A percentile compares a stretch with the other conserved stretches of the same genome.
These are phyloP conservation scores for Nephelium lappaceum DNA, from an alignment of 345 rosid genomes.

Conservation along the genomic window DNA sequence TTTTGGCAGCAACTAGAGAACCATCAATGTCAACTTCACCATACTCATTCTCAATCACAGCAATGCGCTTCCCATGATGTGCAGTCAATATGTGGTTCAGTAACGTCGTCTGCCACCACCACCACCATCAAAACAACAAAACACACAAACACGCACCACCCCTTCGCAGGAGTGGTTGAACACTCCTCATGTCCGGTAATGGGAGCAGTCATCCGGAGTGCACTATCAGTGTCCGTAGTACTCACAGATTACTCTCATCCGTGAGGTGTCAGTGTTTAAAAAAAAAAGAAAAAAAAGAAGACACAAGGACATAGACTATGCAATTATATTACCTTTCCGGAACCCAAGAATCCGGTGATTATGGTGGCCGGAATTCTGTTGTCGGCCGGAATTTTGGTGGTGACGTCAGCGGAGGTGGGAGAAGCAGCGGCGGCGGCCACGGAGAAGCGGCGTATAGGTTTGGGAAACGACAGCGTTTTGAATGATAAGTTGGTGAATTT, in stretches of 20 bases:
- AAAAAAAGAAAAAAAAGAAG: no score
- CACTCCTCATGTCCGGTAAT: no score
- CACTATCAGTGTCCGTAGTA: no score
- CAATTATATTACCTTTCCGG: constrained; percentile 68
- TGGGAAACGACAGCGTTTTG: constrained; percentile 29
- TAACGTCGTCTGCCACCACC: constrained; percentile 71
- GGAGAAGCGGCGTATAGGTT: constrained; percentile 43
- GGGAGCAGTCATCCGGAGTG: no score
- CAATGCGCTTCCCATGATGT: constrained; percentile 93
- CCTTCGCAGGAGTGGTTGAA: no score
- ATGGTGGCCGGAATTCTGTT: constrained; percentile 93
- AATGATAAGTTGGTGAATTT: constrained; percentile 32
- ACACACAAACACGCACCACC: background rate
- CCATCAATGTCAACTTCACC: constrained; percentile 98
- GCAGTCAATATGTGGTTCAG: constrained; percentile 94
- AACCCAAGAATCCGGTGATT: constrained; percentile 91
- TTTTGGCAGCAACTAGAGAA: constrained; percentile 88
- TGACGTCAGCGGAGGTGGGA: constrained; percentile 53
- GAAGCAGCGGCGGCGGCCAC: constrained; percentile 63
- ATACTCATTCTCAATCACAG: constrained; percentile 96
- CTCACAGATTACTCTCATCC: no score
- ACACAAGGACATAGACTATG: background rate
- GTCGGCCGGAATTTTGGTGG: constrained; percentile 76
- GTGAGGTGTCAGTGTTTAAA: no score
- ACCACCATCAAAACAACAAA: background rate